phyloP scores from a whole-genome alignment of 176 grass and related monocot genomes.

The Tuctoria greenei region DNA sequence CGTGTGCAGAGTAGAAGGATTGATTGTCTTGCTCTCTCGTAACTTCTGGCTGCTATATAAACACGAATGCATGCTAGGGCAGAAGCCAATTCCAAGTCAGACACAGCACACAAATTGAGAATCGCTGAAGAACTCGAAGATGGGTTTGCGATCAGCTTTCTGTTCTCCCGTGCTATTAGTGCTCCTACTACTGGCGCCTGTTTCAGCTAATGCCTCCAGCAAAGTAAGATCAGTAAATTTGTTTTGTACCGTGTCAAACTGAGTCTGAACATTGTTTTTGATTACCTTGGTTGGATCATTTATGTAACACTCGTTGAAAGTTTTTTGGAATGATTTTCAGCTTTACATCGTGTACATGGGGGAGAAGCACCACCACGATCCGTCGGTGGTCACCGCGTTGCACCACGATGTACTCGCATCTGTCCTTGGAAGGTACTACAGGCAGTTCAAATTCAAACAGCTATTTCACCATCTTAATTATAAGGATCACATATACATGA shows the following conservation, averaged over 20 bases:
- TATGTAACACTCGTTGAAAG: neutral
- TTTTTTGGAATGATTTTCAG: neutral
- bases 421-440: conserved; percentile 31
- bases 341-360: conserved; percentile 40
- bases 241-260: no score
- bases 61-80: neutral
- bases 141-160: conserved; percentile 13
- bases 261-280: neutral
- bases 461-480: fast-evolving
- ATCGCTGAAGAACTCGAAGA: neutral
- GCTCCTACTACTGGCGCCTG: neutral
- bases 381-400: neutral
- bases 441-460: neutral
- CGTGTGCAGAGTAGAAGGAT: neutral
- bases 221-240: conserved; percentile 8
- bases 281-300: neutral
- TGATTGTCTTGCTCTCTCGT: neutral
- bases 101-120: neutral
- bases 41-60: neutral
- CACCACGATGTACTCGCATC: conserved; percentile 24
- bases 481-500: no score
- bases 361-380: conserved; percentile 34
- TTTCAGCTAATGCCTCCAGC: conserved; percentile 25
- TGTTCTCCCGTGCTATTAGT: conserved; percentile 11
- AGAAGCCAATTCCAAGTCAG: neutral